A percentile compares a stretch with the other conserved stretches of the same genome.
These are phyloP conservation scores for Trypanosoma boissoni DNA, from an alignment of 208 protist genomes.

Conservation along the genomic window DNA sequence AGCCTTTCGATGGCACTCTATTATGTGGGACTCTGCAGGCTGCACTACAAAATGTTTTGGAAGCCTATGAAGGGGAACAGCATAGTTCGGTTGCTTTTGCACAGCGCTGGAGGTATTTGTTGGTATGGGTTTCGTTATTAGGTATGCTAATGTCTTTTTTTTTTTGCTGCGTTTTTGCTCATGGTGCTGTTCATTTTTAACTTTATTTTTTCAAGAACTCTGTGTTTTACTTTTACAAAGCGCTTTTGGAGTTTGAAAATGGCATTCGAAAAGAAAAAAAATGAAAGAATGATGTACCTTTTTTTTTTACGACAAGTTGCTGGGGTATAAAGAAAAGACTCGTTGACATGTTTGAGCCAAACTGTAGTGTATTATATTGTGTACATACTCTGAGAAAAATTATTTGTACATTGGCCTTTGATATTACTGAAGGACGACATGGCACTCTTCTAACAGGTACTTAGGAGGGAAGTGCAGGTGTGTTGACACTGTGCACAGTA, in stretches of 20 bases:
- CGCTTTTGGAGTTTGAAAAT: too few species aligned
- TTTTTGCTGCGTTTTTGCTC: slow-evolving; percentile 20
- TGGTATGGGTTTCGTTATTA: slow-evolving; percentile 7
- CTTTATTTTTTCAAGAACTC: neutral
- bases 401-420: slow-evolving; percentile 26
- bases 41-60: slow-evolving; percentile 18
- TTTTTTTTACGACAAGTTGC: too few species aligned
- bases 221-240: neutral
- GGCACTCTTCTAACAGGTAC: slow-evolving; percentile 28
- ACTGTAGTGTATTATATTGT: too few species aligned
- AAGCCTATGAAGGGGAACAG: slow-evolving; percentile 5
- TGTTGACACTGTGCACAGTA: slow-evolving; percentile 70
- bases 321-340: too few species aligned
- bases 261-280: too few species aligned
- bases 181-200: slow-evolving; percentile 13
- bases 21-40: slow-evolving; percentile 11
- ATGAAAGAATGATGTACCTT: too few species aligned
- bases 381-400: slow-evolving; percentile 39
- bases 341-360: too few species aligned
- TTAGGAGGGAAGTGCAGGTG: slow-evolving; percentile 28
- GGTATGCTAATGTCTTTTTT: neutral
- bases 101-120: neutral
- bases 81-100: slow-evolving; percentile 29
- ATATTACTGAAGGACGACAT: slow-evolving; percentile 29
- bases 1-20: neutral